These are phyloP conservation scores for Lagenidium sp. DNA, from an alignment of 352 stramenopile genomes.

Conservation along the genomic window DNA sequence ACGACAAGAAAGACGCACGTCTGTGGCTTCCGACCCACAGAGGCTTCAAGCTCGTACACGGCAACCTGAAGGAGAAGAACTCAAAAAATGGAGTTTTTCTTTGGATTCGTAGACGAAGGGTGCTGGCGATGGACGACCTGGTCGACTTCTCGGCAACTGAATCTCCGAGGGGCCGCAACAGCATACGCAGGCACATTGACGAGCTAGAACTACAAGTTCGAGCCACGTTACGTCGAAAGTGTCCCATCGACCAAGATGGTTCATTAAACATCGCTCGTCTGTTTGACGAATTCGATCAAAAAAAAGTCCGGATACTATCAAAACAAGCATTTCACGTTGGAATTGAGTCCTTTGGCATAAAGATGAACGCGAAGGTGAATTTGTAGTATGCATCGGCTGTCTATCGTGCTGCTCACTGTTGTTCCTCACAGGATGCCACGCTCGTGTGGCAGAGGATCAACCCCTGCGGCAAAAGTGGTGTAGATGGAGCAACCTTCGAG, in stretches of 20 bases:
- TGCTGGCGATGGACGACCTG: constrained; percentile 32
- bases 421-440: constrained; percentile 51
- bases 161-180: constrained; percentile 30
- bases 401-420: too few relatives aligned
- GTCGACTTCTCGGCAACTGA: constrained; percentile 29
- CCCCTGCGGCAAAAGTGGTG: constrained; percentile 36
- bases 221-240: constrained; percentile 58
- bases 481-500: constrained; percentile 43
- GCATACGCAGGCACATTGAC: constrained; percentile 44
- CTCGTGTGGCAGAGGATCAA: constrained; percentile 70
- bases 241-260: constrained; percentile 63
- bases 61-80: constrained; percentile 63
- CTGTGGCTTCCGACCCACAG: constrained; percentile 62
- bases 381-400: too few relatives aligned
- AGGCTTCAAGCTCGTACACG: constrained; percentile 63
- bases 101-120: constrained; percentile 38
- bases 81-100: constrained; percentile 47
- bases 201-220: constrained; percentile 63
- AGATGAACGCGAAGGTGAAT: constrained; percentile 75
- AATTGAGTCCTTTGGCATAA: constrained; percentile 63
- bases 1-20: constrained; percentile 48
- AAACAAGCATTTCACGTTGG: constrained; percentile 36
- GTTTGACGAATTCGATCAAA: constrained; percentile 71
- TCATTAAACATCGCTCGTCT: constrained; percentile 62
- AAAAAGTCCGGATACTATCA: constrained; percentile 40